A percentile compares a stretch with the other conserved stretches of the same genome.
phyloP scores from a whole-genome alignment of 192 early-diverging fungal species.

The Mortierella alpina region DNA sequence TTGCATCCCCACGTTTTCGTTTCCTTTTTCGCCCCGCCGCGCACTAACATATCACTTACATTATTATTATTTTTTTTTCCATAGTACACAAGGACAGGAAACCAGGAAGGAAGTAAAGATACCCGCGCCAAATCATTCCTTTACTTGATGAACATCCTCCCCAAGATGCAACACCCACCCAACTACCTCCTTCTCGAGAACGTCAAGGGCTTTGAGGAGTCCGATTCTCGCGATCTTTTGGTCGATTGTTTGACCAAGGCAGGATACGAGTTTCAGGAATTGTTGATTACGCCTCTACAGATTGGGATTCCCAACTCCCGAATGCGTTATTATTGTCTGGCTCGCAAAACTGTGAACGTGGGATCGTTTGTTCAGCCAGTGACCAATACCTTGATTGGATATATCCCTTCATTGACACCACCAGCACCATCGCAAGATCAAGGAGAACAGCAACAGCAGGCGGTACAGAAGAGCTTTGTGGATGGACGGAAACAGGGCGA shows the following conservation, averaged over 20 bases:
- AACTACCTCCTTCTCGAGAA: conserved; percentile 81
- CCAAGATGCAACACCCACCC: conserved; percentile 64
- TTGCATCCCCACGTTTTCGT: too few relatives aligned
- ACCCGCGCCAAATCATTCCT: conserved; percentile 79
- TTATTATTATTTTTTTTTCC: conserved; percentile 1
- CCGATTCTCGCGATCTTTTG: conserved; percentile 22
- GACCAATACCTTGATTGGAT: conserved; percentile 53
- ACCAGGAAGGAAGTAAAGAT: conserved; percentile 78
- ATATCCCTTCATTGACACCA: conserved; percentile 48
- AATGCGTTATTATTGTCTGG: conserved; percentile 80
- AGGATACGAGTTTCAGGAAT: conserved; percentile 77
- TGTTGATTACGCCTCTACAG: conserved; percentile 79
- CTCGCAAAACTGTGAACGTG: conserved; percentile 31
- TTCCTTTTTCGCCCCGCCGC: too few relatives aligned
- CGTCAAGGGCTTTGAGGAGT: conserved; percentile 84
- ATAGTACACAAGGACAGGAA: conserved; percentile 76
- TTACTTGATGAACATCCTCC: conserved; percentile 74
- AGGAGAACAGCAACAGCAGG: not conserved
- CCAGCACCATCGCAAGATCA: not conserved
- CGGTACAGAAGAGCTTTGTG: conserved; percentile 42
- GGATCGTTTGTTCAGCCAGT: conserved; percentile 55
- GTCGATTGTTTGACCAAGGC: conserved; percentile 46
- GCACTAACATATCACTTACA: not conserved
- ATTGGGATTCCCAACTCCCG: conserved; percentile 84
- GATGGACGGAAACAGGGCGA: conserved; percentile 51